These are phyloP conservation scores for Clarireedia paspali DNA, from an alignment of 2,329 filamentous ascomycete genomes.

Conservation along the genomic window DNA sequence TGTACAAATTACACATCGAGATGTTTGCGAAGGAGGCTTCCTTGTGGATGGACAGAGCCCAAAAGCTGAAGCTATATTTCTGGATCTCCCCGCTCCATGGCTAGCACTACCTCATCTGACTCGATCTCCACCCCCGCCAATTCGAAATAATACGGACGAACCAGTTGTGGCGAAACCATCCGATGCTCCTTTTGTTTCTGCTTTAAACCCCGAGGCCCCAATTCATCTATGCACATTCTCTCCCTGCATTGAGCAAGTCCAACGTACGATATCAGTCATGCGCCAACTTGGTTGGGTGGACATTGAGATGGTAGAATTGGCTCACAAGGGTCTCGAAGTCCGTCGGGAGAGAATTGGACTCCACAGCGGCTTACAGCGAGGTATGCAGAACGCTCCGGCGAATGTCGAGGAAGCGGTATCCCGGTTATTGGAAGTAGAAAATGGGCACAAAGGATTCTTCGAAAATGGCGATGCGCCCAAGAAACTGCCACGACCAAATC, in stretches of 20 bases:
- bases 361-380: conserved; percentile 48
- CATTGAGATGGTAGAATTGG: conserved; percentile 88
- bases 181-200: conserved; percentile 41
- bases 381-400: conserved; percentile 49
- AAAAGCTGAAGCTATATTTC: conserved; percentile 63
- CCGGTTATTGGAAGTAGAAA: conserved; percentile 66
- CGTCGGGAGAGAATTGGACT: conserved; percentile 73
- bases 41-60: conserved; percentile 48
- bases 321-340: conserved; percentile 72
- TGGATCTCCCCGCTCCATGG: conserved; percentile 78
- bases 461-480: conserved; percentile 17
- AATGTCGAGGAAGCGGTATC: conserved; percentile 73
- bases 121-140: conserved; percentile 35
- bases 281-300: conserved; percentile 80
- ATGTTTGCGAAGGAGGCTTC: conserved; percentile 73
- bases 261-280: conserved; percentile 72
- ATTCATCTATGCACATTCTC: conserved; percentile 89
- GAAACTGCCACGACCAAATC: conserved; percentile 27
- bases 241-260: conserved; percentile 94
- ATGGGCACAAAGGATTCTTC: conserved; percentile 59
- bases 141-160: conserved; percentile 10
- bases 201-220: conserved; percentile 63
- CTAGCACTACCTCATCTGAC: conserved; percentile 70
- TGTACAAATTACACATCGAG: conserved; percentile 67
- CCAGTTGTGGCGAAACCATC: neutral